phyloP scores from a whole-genome alignment of 495 filamentous ascomycete genomes.

The Venustampulla echinocandica region DNA sequence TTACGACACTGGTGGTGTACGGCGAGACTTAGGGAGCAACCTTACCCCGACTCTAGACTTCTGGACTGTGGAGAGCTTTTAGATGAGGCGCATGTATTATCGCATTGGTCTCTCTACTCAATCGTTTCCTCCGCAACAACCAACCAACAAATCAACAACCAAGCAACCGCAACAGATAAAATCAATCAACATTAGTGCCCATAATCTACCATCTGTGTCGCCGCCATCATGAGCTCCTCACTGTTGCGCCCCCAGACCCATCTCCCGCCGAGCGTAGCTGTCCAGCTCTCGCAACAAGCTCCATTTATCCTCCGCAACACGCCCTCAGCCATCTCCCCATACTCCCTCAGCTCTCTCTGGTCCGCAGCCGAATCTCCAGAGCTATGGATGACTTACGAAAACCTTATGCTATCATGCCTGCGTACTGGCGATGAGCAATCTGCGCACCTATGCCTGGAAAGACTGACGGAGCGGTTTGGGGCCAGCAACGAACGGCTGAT shows the following conservation, averaged over 20 bases:
- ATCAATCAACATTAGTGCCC: neutral
- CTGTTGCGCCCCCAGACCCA: constrained; percentile 40
- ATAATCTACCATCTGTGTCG: neutral
- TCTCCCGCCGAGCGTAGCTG: constrained; percentile 42
- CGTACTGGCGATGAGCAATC: constrained; percentile 73
- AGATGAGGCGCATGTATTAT: too few relatives aligned
- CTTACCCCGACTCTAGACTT: too few relatives aligned
- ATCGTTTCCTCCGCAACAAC: too few relatives aligned
- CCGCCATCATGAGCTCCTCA: constrained; percentile 36
- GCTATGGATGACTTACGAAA: constrained; percentile 75
- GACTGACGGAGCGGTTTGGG: constrained; percentile 72
- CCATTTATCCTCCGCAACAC: constrained; percentile 52
- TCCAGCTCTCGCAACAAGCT: constrained; percentile 72
- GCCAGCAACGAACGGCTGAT: constrained; percentile 71
- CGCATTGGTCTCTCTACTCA: too few relatives aligned
- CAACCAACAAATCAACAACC: too few relatives aligned
- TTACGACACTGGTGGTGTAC: too few relatives aligned
- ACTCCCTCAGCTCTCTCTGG: constrained; percentile 43
- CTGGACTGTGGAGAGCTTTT: too few relatives aligned
- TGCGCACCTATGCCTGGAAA: constrained; percentile 64
- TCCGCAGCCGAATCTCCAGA: constrained; percentile 61
- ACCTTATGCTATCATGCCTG: constrained; percentile 76
- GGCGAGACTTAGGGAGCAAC: too few relatives aligned
- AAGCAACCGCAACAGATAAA: neutral
- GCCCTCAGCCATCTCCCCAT: constrained; percentile 37